Conservation (phyloP, 1,139 yeast genomes). For the Taphrina deformans region DNA sequence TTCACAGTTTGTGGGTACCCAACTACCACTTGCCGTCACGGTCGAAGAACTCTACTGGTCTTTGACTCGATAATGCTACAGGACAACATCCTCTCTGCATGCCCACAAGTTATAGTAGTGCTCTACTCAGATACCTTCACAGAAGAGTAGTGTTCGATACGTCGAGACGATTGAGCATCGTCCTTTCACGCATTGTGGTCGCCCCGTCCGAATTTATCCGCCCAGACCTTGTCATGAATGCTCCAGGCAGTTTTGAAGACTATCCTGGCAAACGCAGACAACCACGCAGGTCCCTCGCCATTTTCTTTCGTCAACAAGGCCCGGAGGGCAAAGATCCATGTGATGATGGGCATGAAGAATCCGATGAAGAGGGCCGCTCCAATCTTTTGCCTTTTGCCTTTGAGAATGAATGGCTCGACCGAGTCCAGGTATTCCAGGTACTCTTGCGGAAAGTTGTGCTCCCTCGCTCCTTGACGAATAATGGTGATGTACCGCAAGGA, state of each 20-base stretch:
- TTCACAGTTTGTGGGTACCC: not conserved
- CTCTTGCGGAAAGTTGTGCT: constrained; percentile 28
- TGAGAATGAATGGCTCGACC: constrained; percentile 17
- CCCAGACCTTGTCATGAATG: constrained; percentile 27
- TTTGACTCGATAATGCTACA: too few relatives aligned
- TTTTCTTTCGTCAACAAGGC: not conserved
- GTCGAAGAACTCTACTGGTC: too few relatives aligned
- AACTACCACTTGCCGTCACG: too few relatives aligned
- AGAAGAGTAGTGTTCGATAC: too few relatives aligned
- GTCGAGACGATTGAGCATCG: not conserved
- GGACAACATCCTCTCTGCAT: too few relatives aligned
- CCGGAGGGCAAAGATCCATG: constrained; percentile 9
- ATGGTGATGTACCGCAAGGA: constrained; percentile 22
- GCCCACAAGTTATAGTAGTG: too few relatives aligned
- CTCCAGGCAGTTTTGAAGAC: constrained; percentile 17
- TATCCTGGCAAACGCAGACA: not conserved
- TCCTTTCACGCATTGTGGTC: constrained; percentile 17
- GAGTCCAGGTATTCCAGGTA: constrained; percentile 24
- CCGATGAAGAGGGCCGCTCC: constrained; percentile 25
- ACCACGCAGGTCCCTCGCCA: constrained; percentile 11
- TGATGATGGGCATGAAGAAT: constrained; percentile 27
- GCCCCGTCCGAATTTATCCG: constrained; percentile 23
- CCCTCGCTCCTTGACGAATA: constrained; percentile 28
- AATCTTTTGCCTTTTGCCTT: constrained; percentile 24
- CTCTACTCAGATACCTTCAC: too few relatives aligned